Evolutionary conservation across 352 stramenopile genomes (phyloP), one percentile per base, ranked within the genome.

Genomic region (Globisporangium acanthophoron): DNA sequence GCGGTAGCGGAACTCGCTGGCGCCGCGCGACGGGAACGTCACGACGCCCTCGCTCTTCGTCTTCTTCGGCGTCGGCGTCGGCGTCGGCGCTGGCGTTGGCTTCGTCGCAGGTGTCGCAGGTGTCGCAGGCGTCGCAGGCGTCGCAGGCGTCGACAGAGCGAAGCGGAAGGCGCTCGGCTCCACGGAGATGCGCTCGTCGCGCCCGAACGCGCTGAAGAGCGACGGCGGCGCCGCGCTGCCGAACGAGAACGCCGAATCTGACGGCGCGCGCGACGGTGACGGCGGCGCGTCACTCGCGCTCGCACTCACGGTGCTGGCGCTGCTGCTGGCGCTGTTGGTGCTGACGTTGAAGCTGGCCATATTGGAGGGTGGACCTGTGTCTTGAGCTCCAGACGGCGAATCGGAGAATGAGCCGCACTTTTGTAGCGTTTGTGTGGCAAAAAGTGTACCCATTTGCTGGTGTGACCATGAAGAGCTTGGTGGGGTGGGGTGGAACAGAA

Each of bases 11-110:
- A 59, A 59, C n/a, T 45, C 31, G 31, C 9, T 15, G 16, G 20
- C 9, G 2, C 37, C 33, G 12, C 33, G 53, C 31, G 53, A 59
- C 8, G 43, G 41, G 8, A 59, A 52, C 5, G 24, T 18, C 40
- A 50, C 33, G 58, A 24, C 21, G 33, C 51, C 35, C 66, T 66
- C 52, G 66, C 61, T 13, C 24, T 20, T 6, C 44, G 6, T 9
- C n/a, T 31, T 9, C 44, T 3, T 24, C 11, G 13, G 5, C 43
- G 6, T 27, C 18, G 33, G 24, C 24, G 11, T 46, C n/a, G 41
- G 15, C n/a, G 41, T 6, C 16, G 15, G 18, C n/a, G 16, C 2
- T n/a, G 39, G 39, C n/a, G 16, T 16, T n/a, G 39, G 39, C 39
- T 7, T 44, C 39, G 41, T 46, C 15, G 41, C n/a, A 3, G 41